Evolutionary conservation across 2,329 filamentous ascomycete species (phyloP), one percentile per base, ranked within the genome.

Genomic region (Calonectria honghensis): DNA sequence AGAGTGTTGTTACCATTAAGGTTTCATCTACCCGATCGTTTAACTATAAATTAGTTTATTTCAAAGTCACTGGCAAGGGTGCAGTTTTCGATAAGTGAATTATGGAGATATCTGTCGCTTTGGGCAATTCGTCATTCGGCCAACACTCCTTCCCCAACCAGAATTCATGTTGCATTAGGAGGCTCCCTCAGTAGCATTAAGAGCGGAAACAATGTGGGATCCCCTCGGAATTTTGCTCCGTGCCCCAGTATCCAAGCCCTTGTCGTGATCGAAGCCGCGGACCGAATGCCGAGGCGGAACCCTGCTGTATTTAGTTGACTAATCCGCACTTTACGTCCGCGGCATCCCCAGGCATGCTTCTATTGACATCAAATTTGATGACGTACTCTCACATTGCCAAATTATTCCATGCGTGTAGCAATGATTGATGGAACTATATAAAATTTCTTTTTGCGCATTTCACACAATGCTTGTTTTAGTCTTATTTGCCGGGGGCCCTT

Each of bases 11-110:
- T 14, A 37, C 57, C 13, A 63, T 41, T 10, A 29, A 39, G 32
- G 57, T 63, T 24, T 63, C 57, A 63, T 27, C 37, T 63, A 24
- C n/a, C 57, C 57, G 35, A 63, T 39, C 35, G 14, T 41, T 41
- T 63, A 41, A 63, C 57, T n/a, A 63, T 63, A 63, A 63, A 63
- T 37, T 20, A 63, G 57, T 39, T 45, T 63, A 59, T 59, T 63
- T 63, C 41, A 41, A 63, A 27, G 57, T 41, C 57, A 24, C n/a
- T 41, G 35, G n/a, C 24, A 39, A 63, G 57, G 57, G 27, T 63
- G 24, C n/a, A 18, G 27, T 31, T 29, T 18, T 29, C 6, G 37
- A 41, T 27, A 29, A 63, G 57, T 37, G 57, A 41, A 18, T 29
- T 20, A 24, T 27, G 32, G 11, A 16, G 37, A 35, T 3, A 29